phyloP scores from a whole-genome alignment of 2,329 filamentous ascomycete genomes.

The Ophiosphaerella narmari region DNA sequence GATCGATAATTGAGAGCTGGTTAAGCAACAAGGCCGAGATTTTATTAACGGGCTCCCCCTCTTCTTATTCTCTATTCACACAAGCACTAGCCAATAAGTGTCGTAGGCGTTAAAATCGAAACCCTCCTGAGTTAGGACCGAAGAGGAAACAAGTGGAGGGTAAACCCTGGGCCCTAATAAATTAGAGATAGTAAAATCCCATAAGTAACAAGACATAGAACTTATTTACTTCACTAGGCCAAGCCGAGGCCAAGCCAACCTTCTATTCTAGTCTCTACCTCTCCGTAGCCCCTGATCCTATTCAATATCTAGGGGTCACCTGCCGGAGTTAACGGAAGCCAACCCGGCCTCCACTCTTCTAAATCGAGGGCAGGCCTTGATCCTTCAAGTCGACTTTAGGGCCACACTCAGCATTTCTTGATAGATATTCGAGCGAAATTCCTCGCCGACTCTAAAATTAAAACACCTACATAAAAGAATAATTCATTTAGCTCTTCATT shows the following conservation, averaged over 20 bases:
- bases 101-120: not conserved
- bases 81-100: not conserved
- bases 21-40: not conserved
- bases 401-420: not conserved
- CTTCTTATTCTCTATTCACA: not conserved
- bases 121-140: not conserved
- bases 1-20: not conserved
- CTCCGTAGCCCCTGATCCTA: not conserved
- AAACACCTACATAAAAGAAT: not conserved
- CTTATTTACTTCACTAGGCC: not conserved
- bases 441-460: not conserved
- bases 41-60: not conserved
- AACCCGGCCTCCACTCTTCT: not conserved
- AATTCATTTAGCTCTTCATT: not conserved
- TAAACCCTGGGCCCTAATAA: not conserved
- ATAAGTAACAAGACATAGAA: not conserved
- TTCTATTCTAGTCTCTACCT: not conserved
- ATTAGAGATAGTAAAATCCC: not conserved
- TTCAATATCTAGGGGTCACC: not conserved
- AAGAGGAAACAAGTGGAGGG: not conserved
- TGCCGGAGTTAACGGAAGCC: not conserved
- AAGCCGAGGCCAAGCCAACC: too few species aligned
- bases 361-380: not conserved
- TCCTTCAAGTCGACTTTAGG: not conserved
- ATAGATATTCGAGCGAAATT: not conserved